Evolutionary conservation across 2,329 filamentous ascomycete species (phyloP).

Genomic region (Aplosporella prunicola): DNA sequence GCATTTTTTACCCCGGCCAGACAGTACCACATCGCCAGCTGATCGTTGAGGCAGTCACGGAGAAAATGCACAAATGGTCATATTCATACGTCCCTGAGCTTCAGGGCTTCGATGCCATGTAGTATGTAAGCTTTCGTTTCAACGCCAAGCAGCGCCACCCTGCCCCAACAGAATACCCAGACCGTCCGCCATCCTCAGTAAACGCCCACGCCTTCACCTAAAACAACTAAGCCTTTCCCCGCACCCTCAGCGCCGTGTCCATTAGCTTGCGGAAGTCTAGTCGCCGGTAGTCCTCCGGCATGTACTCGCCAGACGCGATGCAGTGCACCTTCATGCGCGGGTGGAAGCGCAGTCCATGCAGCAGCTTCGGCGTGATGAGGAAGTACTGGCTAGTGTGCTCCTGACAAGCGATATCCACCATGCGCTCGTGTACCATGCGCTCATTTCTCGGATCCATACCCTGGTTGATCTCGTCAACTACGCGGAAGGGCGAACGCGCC

Average conservation of each 20-base stretch:
- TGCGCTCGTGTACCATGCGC: slow-evolving; percentile 92
- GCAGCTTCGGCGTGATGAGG: slow-evolving; percentile 91
- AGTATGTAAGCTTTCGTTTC: no score
- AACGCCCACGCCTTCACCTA: neutral
- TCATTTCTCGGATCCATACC: slow-evolving; percentile 99
- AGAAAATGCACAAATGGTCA: no score
- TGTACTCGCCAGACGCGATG: slow-evolving; percentile 76
- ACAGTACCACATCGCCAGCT: no score
- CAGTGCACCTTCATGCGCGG: slow-evolving; percentile 86
- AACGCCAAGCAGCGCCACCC: no score
- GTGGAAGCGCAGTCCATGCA: slow-evolving; percentile 78
- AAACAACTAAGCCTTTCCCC: slow-evolving; percentile 17
- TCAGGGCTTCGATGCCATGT: neutral
- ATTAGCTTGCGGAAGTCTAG: slow-evolving; percentile 36
- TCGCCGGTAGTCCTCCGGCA: slow-evolving; percentile 34
- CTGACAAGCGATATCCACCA: slow-evolving; percentile 93
- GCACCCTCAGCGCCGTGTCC: slow-evolving; percentile 23
- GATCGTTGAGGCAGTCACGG: no score
- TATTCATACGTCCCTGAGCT: no score
- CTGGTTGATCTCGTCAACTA: slow-evolving; percentile 99
- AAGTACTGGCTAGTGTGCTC: slow-evolving; percentile 76
- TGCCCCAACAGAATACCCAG: no score
- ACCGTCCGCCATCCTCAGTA: neutral
- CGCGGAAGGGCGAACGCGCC: slow-evolving; percentile 88
- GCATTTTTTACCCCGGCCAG: no score